Conservation (phyloP, 202 grass and related monocot genomes). For the Hordeum pubiflorum region DNA sequence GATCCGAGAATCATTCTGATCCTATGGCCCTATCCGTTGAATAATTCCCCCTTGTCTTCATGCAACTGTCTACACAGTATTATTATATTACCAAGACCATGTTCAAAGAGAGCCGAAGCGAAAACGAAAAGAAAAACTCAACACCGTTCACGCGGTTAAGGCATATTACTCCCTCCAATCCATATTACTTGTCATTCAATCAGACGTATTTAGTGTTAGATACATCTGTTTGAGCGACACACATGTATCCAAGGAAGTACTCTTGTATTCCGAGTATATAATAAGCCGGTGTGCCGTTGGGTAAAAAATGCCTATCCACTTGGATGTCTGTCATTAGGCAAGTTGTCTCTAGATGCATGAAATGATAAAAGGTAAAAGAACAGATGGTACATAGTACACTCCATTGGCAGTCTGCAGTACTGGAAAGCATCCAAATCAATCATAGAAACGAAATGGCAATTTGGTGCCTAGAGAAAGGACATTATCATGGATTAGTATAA, state of each 20-base stretch:
- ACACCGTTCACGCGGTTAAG: background rate
- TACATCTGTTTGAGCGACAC: too few species aligned
- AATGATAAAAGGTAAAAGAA: slow-evolving; percentile 19
- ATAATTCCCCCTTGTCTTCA: slow-evolving; percentile 28
- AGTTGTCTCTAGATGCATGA: background rate
- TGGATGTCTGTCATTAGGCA: too few species aligned
- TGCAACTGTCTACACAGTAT: background rate
- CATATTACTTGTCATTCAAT: too few species aligned
- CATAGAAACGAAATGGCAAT: slow-evolving; percentile 15
- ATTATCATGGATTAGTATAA: slow-evolving; percentile 5
- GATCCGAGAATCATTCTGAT: slow-evolving; percentile 27
- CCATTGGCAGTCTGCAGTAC: slow-evolving; percentile 16
- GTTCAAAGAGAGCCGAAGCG: background rate
- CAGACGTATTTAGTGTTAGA: too few species aligned
- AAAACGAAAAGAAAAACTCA: background rate
- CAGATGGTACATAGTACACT: slow-evolving; percentile 23
- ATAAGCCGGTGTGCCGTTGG: too few species aligned
- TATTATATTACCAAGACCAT: background rate
- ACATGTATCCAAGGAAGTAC: too few species aligned
- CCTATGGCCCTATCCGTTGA: slow-evolving; percentile 20
- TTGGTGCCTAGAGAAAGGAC: background rate
- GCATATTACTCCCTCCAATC: too few species aligned
- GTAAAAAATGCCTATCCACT: too few species aligned
- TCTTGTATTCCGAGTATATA: background rate
- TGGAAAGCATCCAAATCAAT: background rate